Conservation (phyloP, 2,329 filamentous ascomycete species). For the Colletotrichum somersetense region DNA sequence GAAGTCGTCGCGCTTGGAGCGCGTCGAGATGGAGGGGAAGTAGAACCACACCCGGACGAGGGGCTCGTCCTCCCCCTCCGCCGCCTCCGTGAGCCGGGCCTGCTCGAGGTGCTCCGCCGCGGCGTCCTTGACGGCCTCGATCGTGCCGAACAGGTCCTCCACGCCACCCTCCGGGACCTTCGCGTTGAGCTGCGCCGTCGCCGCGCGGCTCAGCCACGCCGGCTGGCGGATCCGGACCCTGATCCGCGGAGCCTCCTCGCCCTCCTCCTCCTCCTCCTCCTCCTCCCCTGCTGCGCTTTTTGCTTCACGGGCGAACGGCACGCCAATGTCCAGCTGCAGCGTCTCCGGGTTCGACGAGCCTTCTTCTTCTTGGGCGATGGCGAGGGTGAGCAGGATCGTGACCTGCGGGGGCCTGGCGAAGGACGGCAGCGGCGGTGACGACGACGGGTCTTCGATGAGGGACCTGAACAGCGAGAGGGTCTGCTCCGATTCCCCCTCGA, state of each 20-base stretch:
- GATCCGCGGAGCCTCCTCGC: slow-evolving; percentile 56
- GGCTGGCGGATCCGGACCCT: slow-evolving; percentile 62
- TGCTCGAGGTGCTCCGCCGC: slow-evolving; percentile 48
- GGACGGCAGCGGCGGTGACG: not conserved
- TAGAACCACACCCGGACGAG: slow-evolving; percentile 72
- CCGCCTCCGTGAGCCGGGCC: slow-evolving; percentile 29
- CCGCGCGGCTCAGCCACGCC: slow-evolving; percentile 64
- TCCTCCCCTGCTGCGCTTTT: slow-evolving; percentile 47
- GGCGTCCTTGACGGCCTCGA: slow-evolving; percentile 58
- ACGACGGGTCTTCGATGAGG: not conserved
- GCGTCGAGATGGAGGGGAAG: slow-evolving; percentile 71
- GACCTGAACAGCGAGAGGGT: not conserved
- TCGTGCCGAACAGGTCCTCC: slow-evolving; percentile 59
- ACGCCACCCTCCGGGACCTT: slow-evolving; percentile 53
- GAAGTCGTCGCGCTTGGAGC: slow-evolving; percentile 69
- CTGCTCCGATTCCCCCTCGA: slow-evolving; percentile 15
- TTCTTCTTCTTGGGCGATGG: slow-evolving; percentile 40
- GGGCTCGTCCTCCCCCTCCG: slow-evolving; percentile 37
- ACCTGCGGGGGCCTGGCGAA: slow-evolving; percentile 28
- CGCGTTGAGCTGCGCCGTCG: slow-evolving; percentile 54
- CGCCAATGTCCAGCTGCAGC: slow-evolving; percentile 52
- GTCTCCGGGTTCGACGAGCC: slow-evolving; percentile 15
- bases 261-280: not conserved
- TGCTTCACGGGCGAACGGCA: slow-evolving; percentile 49
- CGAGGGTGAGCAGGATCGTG: slow-evolving; percentile 47